phyloP scores from a whole-genome alignment of 495 filamentous ascomycete species.

The Wilcoxina mikolae region DNA sequence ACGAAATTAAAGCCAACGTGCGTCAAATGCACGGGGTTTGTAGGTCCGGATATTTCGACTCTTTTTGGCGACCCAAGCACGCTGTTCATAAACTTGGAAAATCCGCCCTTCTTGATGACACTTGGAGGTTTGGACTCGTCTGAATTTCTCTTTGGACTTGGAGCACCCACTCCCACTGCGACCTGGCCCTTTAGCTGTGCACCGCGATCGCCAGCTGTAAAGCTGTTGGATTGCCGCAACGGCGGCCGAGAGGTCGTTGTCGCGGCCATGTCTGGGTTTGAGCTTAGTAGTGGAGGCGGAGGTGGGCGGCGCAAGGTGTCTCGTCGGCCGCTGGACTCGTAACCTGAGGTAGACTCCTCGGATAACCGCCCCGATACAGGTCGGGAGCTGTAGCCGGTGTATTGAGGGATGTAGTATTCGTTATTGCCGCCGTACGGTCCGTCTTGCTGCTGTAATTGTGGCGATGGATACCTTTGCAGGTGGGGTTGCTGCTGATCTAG shows the following conservation, averaged over 20 bases:
- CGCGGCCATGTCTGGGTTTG: constrained; percentile 40
- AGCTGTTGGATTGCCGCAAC: constrained; percentile 69
- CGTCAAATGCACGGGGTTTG: constrained; percentile 94
- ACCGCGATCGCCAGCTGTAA: constrained; percentile 47
- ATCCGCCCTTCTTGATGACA: constrained; percentile 71
- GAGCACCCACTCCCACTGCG: constrained; percentile 22
- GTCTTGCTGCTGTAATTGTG: constrained; percentile 17
- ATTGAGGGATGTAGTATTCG: neutral
- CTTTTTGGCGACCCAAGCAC: constrained; percentile 79
- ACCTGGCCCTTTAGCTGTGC: constrained; percentile 36
- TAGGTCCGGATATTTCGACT: constrained; percentile 84
- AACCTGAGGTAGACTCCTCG: constrained; percentile 22
- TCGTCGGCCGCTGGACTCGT: constrained; percentile 9
- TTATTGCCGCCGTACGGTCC: neutral
- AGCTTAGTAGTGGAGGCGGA: constrained; percentile 32
- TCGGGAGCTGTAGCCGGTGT: constrained; percentile 15
- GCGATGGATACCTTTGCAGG: constrained; percentile 18
- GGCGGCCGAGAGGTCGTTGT: constrained; percentile 37
- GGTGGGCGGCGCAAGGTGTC: constrained; percentile 37
- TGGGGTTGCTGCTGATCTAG: constrained; percentile 17
- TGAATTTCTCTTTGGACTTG: constrained; percentile 63
- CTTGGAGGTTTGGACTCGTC: constrained; percentile 57
- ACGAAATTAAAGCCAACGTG: constrained; percentile 95
- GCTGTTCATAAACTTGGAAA: constrained; percentile 88
- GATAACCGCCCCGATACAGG: constrained; percentile 26